Percentiles rank a stretch among this genome's conserved stretches.
Evolutionary conservation across 306 rosid genomes (phyloP).

Genomic region (Castanospermum australe): DNA sequence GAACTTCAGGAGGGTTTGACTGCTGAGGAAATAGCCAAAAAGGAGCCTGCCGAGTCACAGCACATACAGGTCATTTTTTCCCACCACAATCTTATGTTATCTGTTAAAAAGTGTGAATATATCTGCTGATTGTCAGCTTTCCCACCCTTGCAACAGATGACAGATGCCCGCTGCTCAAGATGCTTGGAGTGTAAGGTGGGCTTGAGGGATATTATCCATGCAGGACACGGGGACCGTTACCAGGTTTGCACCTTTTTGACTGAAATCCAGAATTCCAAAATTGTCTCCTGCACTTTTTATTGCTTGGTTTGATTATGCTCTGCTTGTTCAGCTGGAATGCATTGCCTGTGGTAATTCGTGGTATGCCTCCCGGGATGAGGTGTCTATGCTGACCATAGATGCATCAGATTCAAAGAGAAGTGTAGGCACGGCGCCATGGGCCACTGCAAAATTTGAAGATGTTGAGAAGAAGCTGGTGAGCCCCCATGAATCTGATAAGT

Average conservation of each 20-base stretch:
- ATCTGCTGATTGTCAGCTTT: slow-evolving; percentile 19
- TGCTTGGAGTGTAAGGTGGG: slow-evolving; percentile 72
- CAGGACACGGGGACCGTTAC: slow-evolving; percentile 84
- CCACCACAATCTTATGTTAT: neutral
- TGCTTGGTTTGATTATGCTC: slow-evolving; percentile 9
- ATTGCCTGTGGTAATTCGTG: slow-evolving; percentile 80
- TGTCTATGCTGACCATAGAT: slow-evolving; percentile 69
- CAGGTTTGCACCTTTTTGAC: slow-evolving; percentile 49
- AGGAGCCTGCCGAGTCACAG: slow-evolving; percentile 72
- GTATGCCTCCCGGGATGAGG: slow-evolving; percentile 84
- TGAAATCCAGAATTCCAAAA: neutral
- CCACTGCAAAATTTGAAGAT: slow-evolving; percentile 89
- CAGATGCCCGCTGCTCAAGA: slow-evolving; percentile 72
- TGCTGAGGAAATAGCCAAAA: slow-evolving; percentile 72
- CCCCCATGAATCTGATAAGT: slow-evolving; percentile 59
- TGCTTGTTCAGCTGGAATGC: slow-evolving; percentile 84
- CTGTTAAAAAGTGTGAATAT: slow-evolving; percentile 14
- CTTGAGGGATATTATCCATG: slow-evolving; percentile 77
- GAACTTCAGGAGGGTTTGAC: slow-evolving; percentile 78
- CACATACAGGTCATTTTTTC: slow-evolving; percentile 70
- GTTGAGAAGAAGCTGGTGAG: slow-evolving; percentile 78
- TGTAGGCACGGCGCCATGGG: slow-evolving; percentile 83
- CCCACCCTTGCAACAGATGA: slow-evolving; percentile 57
- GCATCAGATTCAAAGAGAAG: slow-evolving; percentile 48
- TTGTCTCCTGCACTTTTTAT: neutral